phyloP scores from a whole-genome alignment of 371 early-diverging fungal species.

The Syncephalastrum sp. region DNA sequence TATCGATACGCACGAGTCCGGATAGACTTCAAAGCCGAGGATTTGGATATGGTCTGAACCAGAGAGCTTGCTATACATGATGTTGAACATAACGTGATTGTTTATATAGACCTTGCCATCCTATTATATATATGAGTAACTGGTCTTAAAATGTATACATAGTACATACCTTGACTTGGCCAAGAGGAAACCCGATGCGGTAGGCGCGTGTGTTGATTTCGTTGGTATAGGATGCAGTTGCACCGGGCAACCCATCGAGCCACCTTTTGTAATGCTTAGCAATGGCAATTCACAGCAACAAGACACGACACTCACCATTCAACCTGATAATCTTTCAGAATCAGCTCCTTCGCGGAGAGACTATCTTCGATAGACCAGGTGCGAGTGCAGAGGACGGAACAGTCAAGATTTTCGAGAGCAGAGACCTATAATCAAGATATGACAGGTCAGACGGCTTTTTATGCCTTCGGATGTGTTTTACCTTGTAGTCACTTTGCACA shows the following conservation, averaged over 20 bases:
- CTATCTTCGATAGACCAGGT: slow-evolving; percentile 34
- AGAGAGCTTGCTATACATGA: slow-evolving; percentile 22
- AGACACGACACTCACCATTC: slow-evolving; percentile 31
- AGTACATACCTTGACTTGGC: slow-evolving; percentile 27
- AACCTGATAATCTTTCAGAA: slow-evolving; percentile 40
- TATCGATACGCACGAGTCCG: slow-evolving; percentile 37
- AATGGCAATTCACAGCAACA: background rate
- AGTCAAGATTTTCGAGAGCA: slow-evolving; percentile 33
- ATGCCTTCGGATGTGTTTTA: slow-evolving; percentile 13
- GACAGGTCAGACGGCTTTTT: background rate
- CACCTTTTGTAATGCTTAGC: slow-evolving; percentile 20
- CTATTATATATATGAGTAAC: slow-evolving; percentile 11
- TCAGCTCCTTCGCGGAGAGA: slow-evolving; percentile 32
- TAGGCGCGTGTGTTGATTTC: slow-evolving; percentile 43
- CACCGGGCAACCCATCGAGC: slow-evolving; percentile 43
- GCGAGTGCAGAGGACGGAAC: slow-evolving; percentile 38
- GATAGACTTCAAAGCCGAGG: slow-evolving; percentile 48
- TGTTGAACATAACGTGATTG: slow-evolving; percentile 45
- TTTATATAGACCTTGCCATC: slow-evolving; percentile 33
- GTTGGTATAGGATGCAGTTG: slow-evolving; percentile 50
- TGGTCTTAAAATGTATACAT: background rate
- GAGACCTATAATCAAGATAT: slow-evolving; percentile 28
- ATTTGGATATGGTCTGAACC: slow-evolving; percentile 22
- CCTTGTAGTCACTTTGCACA: slow-evolving; percentile 40
- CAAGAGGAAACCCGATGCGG: slow-evolving; percentile 47